A percentile compares a stretch with the other conserved stretches of the same genome.
These are phyloP conservation scores for Sphaerulina populicola DNA, from an alignment of 2,329 filamentous ascomycete species.

Conservation along the genomic window DNA sequence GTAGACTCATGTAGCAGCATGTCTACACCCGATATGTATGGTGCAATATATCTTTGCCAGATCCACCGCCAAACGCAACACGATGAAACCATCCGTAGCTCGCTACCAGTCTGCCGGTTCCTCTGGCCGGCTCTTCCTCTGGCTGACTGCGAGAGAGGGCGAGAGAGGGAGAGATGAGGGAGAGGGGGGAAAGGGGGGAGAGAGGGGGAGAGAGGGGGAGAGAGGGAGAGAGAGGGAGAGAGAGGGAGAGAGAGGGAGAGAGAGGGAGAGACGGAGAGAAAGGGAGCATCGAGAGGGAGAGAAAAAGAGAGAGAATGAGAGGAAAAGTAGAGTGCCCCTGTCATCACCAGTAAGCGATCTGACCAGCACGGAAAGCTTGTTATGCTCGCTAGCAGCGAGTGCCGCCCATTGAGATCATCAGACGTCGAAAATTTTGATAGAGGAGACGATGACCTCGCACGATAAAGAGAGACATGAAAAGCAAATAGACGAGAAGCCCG, in stretches of 20 bases:
- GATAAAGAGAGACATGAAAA: not conserved
- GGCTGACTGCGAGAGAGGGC: too few relatives aligned
- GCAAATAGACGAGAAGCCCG: conserved; percentile 12
- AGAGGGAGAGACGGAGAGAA: too few relatives aligned
- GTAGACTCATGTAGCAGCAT: not conserved
- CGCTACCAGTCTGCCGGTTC: conserved; percentile 7
- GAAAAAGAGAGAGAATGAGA: too few relatives aligned
- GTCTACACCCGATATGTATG: not conserved
- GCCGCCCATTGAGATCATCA: conserved; percentile 12
- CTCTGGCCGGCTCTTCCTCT: not conserved
- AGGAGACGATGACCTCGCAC: not conserved
- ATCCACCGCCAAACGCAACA: not conserved
- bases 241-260: too few relatives aligned
- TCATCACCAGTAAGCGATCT: conserved; percentile 10
- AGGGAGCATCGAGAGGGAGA: too few relatives aligned
- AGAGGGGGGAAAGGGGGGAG: too few relatives aligned
- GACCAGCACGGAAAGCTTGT: conserved; percentile 3
- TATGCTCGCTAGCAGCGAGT: conserved; percentile 7
- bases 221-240: too few relatives aligned
- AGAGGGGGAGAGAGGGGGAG: too few relatives aligned
- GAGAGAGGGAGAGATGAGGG: too few relatives aligned
- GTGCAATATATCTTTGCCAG: not conserved
- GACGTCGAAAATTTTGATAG: conserved; percentile 4
- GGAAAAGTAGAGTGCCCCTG: not conserved
- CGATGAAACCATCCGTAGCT: conserved; percentile 10